A percentile compares a stretch with the other conserved stretches of the same genome.
phyloP scores from a whole-genome alignment of 306 rosid species.

The Vicia faba region DNA sequence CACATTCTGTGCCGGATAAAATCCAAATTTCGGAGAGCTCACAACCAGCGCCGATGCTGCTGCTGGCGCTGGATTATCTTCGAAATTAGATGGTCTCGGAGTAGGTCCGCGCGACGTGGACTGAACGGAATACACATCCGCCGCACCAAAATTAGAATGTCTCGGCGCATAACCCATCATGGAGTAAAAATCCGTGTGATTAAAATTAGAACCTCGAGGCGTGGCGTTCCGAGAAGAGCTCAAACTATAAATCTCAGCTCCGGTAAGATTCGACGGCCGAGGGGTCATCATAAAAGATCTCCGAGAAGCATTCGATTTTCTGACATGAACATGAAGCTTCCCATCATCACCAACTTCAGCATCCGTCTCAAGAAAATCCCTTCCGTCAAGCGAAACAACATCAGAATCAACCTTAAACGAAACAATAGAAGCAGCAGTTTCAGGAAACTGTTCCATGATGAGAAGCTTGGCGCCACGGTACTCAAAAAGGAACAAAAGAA shows the following conservation, averaged over 20 bases:
- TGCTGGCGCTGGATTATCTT: conserved; percentile 58
- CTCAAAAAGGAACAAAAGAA: conserved; percentile 84
- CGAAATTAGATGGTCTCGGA: conserved; percentile 86
- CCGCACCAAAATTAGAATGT: conserved; percentile 77
- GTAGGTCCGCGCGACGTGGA: conserved; percentile 80
- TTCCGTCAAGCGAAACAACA: conserved; percentile 88
- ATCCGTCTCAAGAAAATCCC: conserved; percentile 89
- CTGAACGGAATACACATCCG: conserved; percentile 80
- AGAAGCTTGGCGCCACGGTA: conserved; percentile 90
- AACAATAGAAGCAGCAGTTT: conserved; percentile 93
- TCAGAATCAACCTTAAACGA: conserved; percentile 96
- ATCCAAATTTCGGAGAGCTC: conserved; percentile 63
- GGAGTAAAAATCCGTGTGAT: conserved; percentile 83
- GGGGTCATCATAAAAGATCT: conserved; percentile 82
- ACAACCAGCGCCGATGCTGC: conserved; percentile 33
- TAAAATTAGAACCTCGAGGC: conserved; percentile 89
- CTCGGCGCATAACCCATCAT: conserved; percentile 80
- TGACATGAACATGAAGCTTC: conserved; percentile 84
- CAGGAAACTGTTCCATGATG: conserved; percentile 97
- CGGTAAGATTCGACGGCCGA: conserved; percentile 90
- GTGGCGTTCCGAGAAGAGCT: conserved; percentile 90
- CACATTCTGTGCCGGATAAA: conserved; percentile 55
- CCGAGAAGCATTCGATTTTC: conserved; percentile 84
- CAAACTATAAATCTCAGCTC: conserved; percentile 93
- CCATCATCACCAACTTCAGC: conserved; percentile 92